phyloP scores from a whole-genome alignment of 352 stramenopile genomes.

The Globisporangium middletonii region DNA sequence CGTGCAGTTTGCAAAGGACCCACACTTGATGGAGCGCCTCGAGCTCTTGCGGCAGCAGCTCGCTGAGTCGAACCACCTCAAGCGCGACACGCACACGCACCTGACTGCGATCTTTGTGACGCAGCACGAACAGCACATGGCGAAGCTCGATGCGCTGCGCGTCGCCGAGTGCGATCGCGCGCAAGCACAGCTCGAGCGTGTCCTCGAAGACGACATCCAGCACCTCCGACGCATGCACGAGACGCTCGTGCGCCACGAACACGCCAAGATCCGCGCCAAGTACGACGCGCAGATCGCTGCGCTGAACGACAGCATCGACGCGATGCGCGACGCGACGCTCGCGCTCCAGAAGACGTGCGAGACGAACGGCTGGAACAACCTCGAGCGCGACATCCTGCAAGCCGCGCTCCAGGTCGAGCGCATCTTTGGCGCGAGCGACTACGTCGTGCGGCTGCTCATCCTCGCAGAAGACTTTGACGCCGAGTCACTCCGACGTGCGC shows the following conservation, averaged over 20 bases:
- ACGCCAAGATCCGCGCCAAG: slow-evolving; percentile 54
- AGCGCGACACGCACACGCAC: slow-evolving; percentile 35
- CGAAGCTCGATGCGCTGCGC: slow-evolving; percentile 35
- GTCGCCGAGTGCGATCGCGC: slow-evolving; percentile 32
- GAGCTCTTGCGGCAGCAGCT: slow-evolving; percentile 45
- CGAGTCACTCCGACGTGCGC: slow-evolving; percentile 39
- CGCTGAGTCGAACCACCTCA: slow-evolving; percentile 39
- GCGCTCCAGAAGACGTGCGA: slow-evolving; percentile 48
- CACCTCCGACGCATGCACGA: slow-evolving; percentile 64
- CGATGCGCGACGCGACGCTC: slow-evolving; percentile 36
- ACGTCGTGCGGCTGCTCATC: slow-evolving; percentile 62
- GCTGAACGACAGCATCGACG: slow-evolving; percentile 30
- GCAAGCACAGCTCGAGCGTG: slow-evolving; percentile 37
- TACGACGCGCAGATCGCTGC: slow-evolving; percentile 41
- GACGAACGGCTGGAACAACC: slow-evolving; percentile 37
- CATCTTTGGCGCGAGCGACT: slow-evolving; percentile 71
- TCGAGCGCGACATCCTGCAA: slow-evolving; percentile 52
- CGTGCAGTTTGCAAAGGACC: slow-evolving; percentile 59
- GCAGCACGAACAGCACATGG: slow-evolving; percentile 27
- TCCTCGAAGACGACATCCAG: slow-evolving; percentile 52
- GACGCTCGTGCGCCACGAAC: slow-evolving; percentile 43
- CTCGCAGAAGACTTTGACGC: slow-evolving; percentile 67
- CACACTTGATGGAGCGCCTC: slow-evolving; percentile 48
- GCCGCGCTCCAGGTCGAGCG: slow-evolving; percentile 50
- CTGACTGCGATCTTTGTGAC: slow-evolving; percentile 43